Evolutionary conservation across 164 flowering plant species (phyloP).

Genomic region (Saururus chinensis): DNA sequence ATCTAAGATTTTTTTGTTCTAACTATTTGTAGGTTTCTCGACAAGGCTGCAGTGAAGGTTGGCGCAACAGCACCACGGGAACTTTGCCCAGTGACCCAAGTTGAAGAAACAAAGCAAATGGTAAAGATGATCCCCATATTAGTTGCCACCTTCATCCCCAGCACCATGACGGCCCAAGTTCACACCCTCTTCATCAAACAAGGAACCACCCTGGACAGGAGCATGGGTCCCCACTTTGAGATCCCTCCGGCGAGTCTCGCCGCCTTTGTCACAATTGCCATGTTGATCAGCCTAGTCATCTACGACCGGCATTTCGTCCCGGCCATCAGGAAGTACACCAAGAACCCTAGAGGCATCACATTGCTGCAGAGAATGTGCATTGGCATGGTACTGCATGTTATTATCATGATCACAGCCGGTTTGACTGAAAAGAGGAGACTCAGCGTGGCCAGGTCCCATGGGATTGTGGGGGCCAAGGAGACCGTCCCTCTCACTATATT

Average conservation of each 20-base stretch:
- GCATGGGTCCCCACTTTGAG: slow-evolving; percentile 20
- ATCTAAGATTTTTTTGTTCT: too few species aligned
- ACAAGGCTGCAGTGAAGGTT: slow-evolving; percentile 13
- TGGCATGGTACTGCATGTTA: slow-evolving; percentile 41
- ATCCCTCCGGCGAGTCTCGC: slow-evolving; percentile 48
- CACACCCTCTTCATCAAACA: slow-evolving; percentile 64
- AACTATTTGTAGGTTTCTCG: slow-evolving; percentile 6
- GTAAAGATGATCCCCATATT: slow-evolving; percentile 48
- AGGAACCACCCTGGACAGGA: slow-evolving; percentile 28
- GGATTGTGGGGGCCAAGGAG: slow-evolving; percentile 4
- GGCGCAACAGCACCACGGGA: slow-evolving; percentile 9
- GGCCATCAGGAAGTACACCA: slow-evolving; percentile 20
- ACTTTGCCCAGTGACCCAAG: slow-evolving; percentile 41
- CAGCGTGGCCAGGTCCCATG: slow-evolving; percentile 24
- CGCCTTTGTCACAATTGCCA: slow-evolving; percentile 31
- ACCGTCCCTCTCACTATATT: slow-evolving; percentile 37
- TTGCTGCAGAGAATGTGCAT: slow-evolving; percentile 53
- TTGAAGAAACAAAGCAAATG: slow-evolving; percentile 51
- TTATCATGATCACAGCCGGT: slow-evolving; percentile 35
- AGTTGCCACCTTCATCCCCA: slow-evolving; percentile 40
- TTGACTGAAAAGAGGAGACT: slow-evolving; percentile 39
- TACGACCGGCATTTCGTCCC: slow-evolving; percentile 53
- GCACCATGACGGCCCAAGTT: slow-evolving; percentile 36
- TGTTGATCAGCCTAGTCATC: slow-evolving; percentile 37
- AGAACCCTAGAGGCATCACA: slow-evolving; percentile 65